Base-by-base conservation (phyloP, 257 asterid species). In the Coffea eugenioides region DNA sequence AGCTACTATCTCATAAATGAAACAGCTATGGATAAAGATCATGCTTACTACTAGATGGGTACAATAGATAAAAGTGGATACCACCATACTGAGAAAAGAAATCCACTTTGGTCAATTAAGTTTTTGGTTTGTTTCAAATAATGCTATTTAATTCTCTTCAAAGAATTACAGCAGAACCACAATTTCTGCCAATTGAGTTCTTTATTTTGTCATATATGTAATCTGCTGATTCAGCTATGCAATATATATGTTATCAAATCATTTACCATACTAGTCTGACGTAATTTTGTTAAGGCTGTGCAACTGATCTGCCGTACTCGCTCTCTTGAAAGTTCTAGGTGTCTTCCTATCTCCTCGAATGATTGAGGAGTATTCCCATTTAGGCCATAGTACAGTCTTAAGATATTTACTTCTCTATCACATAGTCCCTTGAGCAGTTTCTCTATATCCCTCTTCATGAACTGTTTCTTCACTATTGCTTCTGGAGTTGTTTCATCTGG, bases 281-380 rank as follows among this genome's bases (percentile, higher is more conserved):
- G 73, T 82, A 90, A 41, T 81, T 92, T 92, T 9, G 77, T 59
- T 83, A 92, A 79, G 79, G 95, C 97, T 71, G 68, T 80, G 75
- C 82, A 73, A 56, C 81, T 90, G 36, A 92, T 88, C 87, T 92
- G 95, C 84, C 97, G 83, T 71, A 92, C 88, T 83, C 95, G 89
- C 85, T 92, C 97, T 85, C 97, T 87, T 56, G 95, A 92, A 31
- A 92, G 90, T 73, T 87, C 79, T 49, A 90, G 39, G 23, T 75
- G 34, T 75, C 79, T 86, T 69, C 92, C 97, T 34, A 88, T 88
- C 82, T 92, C 97, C 87, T 92, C 93, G 49, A 89, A 90, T 16
- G 97, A 88, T 80, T 80, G 65, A 41, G 89, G 84, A 3, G 84
- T 77, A 1, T 84, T 87, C 3, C 93, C 92, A 49, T 84, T 81